phyloP scores from a whole-genome alignment of 2,329 filamentous ascomycete genomes.

The Monilinia polystroma region DNA sequence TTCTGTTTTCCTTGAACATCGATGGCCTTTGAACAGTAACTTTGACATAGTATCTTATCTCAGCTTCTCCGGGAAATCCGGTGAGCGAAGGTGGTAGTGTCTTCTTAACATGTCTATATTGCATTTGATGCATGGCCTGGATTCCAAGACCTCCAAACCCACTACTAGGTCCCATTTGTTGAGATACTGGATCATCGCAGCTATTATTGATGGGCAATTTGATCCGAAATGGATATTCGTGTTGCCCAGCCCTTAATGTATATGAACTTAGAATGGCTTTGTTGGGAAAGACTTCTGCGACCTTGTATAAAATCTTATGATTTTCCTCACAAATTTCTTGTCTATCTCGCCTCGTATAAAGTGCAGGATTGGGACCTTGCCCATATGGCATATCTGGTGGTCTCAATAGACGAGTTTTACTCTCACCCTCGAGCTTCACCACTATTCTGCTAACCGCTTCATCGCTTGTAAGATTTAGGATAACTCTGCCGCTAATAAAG shows the following conservation, averaged over 20 bases:
- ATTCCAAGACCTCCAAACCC: conserved; percentile 59
- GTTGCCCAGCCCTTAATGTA: conserved; percentile 65
- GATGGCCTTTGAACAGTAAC: conserved; percentile 89
- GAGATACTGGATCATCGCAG: conserved; percentile 52
- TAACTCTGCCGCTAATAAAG: conserved; percentile 61
- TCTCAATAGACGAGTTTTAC: conserved; percentile 55
- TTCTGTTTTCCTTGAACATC: conserved; percentile 86
- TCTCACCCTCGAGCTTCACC: conserved; percentile 82
- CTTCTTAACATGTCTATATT: conserved; percentile 71
- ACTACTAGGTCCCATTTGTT: conserved; percentile 52
- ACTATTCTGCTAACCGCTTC: conserved; percentile 71
- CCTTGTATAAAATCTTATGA: conserved; percentile 74
- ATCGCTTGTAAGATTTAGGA: conserved; percentile 59
- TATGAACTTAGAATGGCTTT: conserved; percentile 44
- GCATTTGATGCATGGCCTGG: conserved; percentile 62
- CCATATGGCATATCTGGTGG: conserved; percentile 24
- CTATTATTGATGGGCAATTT: conserved; percentile 76
- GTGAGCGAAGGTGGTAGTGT: conserved; percentile 86
- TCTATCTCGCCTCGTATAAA: conserved; percentile 29
- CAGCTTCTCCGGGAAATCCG: conserved; percentile 83
- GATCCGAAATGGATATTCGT: conserved; percentile 76
- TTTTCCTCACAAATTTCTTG: conserved; percentile 52
- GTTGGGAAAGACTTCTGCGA: conserved; percentile 67
- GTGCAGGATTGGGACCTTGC: conserved; percentile 24
- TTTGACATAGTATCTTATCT: conserved; percentile 93